phyloP scores from a whole-genome alignment of 768 basidiomycete genomes.

The Pilatotrama ljubarskyi region DNA sequence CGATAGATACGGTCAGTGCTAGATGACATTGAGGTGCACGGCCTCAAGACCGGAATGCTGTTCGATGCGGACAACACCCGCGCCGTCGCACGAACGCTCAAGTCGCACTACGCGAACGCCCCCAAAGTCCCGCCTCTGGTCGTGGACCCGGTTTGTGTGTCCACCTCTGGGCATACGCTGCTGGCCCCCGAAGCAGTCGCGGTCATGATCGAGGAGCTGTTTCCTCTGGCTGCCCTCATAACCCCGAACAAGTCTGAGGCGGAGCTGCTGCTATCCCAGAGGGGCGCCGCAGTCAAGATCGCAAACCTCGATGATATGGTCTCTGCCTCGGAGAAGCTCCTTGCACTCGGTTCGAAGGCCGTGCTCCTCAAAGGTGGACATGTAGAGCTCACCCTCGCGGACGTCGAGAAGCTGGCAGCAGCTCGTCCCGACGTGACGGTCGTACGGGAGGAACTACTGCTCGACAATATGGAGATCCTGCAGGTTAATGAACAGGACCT shows the following conservation, averaged over 20 bases:
- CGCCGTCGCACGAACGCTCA: slow-evolving; percentile 54
- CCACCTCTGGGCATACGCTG: slow-evolving; percentile 83
- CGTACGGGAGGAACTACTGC: slow-evolving; percentile 45
- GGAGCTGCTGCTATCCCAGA: slow-evolving; percentile 57
- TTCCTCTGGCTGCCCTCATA: slow-evolving; percentile 70
- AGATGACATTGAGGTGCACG: slow-evolving; percentile 66
- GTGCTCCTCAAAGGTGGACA: slow-evolving; percentile 91
- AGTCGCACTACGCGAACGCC: slow-evolving; percentile 35
- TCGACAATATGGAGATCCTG: slow-evolving; percentile 67
- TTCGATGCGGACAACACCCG: slow-evolving; percentile 55
- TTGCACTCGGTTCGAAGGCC: slow-evolving; percentile 48
- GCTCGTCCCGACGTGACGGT: slow-evolving; percentile 38
- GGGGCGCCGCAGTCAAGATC: slow-evolving; percentile 35
- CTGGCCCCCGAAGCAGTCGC: slow-evolving; percentile 66
- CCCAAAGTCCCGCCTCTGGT: slow-evolving; percentile 53
- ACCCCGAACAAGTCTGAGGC: slow-evolving; percentile 89
- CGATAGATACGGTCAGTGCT: slow-evolving; percentile 67
- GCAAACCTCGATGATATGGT: slow-evolving; percentile 60
- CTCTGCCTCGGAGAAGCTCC: slow-evolving; percentile 49
- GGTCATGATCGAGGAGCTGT: slow-evolving; percentile 57
- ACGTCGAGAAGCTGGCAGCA: slow-evolving; percentile 40
- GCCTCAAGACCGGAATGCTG: slow-evolving; percentile 92
- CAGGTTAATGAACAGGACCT: slow-evolving; percentile 30
- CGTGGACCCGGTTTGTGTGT: slow-evolving; percentile 90
- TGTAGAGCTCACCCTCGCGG: slow-evolving; percentile 44